A percentile compares a stretch with the other conserved stretches of the same genome.
Conservation (phyloP, 2,329 filamentous ascomycete species). For the Talaromyces sp. region DNA sequence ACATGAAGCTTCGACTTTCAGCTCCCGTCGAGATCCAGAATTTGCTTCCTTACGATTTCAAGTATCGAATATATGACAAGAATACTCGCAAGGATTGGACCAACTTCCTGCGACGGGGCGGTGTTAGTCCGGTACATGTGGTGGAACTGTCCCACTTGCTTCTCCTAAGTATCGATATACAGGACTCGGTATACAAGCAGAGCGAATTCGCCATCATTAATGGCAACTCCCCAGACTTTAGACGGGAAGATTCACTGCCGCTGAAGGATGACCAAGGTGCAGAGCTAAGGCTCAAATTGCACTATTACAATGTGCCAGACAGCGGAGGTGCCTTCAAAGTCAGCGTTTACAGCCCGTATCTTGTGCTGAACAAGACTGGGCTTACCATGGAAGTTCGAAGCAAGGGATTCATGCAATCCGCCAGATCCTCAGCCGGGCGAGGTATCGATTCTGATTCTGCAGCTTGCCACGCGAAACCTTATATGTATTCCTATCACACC, state of each 20-base stretch:
- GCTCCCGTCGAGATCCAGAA: conserved; percentile 94
- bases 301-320: conserved; percentile 85
- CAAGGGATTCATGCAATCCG: conserved; percentile 80
- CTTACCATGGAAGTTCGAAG: conserved; percentile 80
- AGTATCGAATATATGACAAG: conserved; percentile 98
- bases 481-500: conserved; percentile 91
- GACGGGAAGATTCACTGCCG: conserved; percentile 69
- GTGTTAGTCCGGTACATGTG: conserved; percentile 93
- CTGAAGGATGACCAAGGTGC: conserved; percentile 82
- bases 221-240: conserved; percentile 79
- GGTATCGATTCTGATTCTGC: conserved; percentile 55
- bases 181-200: conserved; percentile 88
- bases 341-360: conserved; percentile 89
- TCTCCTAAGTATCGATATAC: conserved; percentile 89
- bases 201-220: conserved; percentile 99
- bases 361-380: conserved; percentile 92
- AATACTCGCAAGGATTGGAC: conserved; percentile 99
- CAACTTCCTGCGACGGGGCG: conserved; percentile 93
- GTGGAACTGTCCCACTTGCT: conserved; percentile 92
- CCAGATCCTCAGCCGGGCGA: conserved; percentile 78
- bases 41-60: conserved; percentile 93
- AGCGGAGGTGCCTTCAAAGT: conserved; percentile 95
- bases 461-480: conserved; percentile 65
- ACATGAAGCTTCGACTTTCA: conserved; percentile 87
- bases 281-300: conserved; percentile 72